Evolutionary conservation across 2,329 filamentous ascomycete genomes (phyloP), one percentile per base, ranked within the genome.

Genomic region (Triangularia setosa): DNA sequence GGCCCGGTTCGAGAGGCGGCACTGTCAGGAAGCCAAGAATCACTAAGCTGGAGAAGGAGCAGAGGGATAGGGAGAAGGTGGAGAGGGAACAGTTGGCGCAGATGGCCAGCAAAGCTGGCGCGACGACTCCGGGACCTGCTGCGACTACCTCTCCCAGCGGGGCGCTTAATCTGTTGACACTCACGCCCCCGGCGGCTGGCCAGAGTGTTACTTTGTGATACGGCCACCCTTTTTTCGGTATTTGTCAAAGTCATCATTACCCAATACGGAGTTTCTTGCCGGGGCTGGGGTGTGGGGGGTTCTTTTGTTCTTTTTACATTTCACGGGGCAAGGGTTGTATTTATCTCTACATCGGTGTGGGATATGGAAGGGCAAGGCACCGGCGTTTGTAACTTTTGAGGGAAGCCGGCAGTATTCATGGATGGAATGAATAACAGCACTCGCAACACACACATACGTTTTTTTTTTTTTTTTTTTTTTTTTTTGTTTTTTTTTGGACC

Each of bases 41-140:
- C 69, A 95, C 90, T 44, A 97, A 97, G 75, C 90, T 91, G 40
- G 90, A 94, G 73, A 91, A 92, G 71, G 89, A 90, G 66, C 86
- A 89, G 73, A 87, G 92, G 77, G 92, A 96, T 72, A 85, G 86
- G 54, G 92, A 96, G 75, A 95, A 95, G 79, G 82, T 88, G 6
- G 90, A 93, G 68, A 83, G 90, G 52, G 90, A 93, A 75, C 78
- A 72, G 63, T 67, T 80, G 68, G 79, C 78, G 3, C 76, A 77
- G 69, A 66, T 79, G 35, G 71, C 77, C 62, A 80, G 79, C 58
- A 62, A 69, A 3, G 68, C 56, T 30, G 58, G 48, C 0, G 12
- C 52, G 9, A 55, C 52, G 12, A 55, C 52, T 3, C 40, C 40
- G 1, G 25, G 23, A 2, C 23, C 52, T 6, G 7, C 52, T 24